Evolutionary conservation across 768 basidiomycete genomes (phyloP).

Genomic region (Ephemerocybe angulata): DNA sequence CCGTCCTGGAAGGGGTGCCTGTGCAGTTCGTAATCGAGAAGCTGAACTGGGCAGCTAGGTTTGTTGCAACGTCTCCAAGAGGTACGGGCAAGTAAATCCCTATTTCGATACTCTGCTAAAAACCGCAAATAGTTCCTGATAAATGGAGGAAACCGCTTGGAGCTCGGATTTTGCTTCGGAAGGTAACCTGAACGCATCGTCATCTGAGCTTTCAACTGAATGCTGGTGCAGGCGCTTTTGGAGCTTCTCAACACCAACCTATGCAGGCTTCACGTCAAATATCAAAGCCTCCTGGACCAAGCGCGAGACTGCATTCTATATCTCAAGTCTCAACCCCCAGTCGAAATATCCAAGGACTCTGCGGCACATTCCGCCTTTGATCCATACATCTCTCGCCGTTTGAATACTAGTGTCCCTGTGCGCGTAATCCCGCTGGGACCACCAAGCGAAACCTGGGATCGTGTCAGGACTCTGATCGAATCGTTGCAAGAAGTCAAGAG

Average conservation of each 20-base stretch:
- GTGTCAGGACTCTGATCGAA: constrained; percentile 46
- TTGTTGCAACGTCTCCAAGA: constrained; percentile 49
- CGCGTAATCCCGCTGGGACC: constrained; percentile 53
- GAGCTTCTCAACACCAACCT: constrained; percentile 45
- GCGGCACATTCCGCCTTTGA: constrained; percentile 57
- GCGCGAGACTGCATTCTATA: constrained; percentile 40
- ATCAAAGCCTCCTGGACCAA: constrained; percentile 33
- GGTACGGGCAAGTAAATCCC: constrained; percentile 25
- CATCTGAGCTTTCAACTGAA: background rate
- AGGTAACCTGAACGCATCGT: constrained; percentile 33
- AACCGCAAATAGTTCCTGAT: constrained; percentile 33
- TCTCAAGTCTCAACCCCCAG: constrained; percentile 35
- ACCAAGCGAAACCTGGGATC: constrained; percentile 48
- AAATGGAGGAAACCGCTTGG: constrained; percentile 49
- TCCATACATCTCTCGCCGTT: constrained; percentile 58
- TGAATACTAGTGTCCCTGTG: constrained; percentile 67
- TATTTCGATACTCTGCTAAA: background rate
- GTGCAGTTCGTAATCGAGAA: constrained; percentile 48
- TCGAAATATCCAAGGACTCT: constrained; percentile 40
- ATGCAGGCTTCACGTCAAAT: constrained; percentile 32
- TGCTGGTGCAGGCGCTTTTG: constrained; percentile 39
- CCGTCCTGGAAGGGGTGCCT: constrained; percentile 62
- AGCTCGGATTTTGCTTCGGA: constrained; percentile 54
- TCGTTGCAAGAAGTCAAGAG: constrained; percentile 52
- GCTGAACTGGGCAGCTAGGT: constrained; percentile 59